Evolutionary conservation across 2,329 filamentous ascomycete genomes (phyloP).

Genomic region (Aureobasidium sp.): DNA sequence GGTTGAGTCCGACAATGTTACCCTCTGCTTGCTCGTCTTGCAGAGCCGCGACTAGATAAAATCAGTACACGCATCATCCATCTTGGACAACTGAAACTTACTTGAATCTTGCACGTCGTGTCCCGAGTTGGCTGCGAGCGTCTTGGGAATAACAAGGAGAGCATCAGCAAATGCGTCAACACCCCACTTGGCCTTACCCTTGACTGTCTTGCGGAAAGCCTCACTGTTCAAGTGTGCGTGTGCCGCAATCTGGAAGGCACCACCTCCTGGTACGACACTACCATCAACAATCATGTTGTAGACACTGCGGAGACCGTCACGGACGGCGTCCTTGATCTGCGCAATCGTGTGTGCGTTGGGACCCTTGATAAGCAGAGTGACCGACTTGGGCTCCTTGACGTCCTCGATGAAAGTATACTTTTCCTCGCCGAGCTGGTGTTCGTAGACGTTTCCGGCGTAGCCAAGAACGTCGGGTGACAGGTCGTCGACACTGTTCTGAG

Average conservation of each 20-base stretch:
- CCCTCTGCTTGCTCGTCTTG: slow-evolving; percentile 83
- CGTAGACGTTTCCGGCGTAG: slow-evolving; percentile 94
- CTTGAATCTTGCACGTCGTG: slow-evolving; percentile 93
- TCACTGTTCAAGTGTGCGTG: slow-evolving; percentile 82
- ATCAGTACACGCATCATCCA: slow-evolving; percentile 17
- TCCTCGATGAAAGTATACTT: slow-evolving; percentile 99
- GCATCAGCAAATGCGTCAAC: slow-evolving; percentile 93
- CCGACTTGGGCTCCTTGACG: slow-evolving; percentile 96
- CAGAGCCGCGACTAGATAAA: slow-evolving; percentile 63
- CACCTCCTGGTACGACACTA: slow-evolving; percentile 88
- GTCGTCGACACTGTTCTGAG: slow-evolving; percentile 96
- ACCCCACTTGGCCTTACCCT: slow-evolving; percentile 96
- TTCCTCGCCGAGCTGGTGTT: slow-evolving; percentile 95
- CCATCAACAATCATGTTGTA: slow-evolving; percentile 99
- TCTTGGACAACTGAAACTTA: slow-evolving; percentile 44
- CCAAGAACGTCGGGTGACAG: slow-evolving; percentile 80
- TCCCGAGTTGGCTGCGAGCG: slow-evolving; percentile 87
- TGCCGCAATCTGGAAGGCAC: slow-evolving; percentile 92
- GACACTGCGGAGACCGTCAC: slow-evolving; percentile 88
- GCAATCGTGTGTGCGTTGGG: slow-evolving; percentile 95
- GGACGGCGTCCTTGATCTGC: slow-evolving; percentile 92
- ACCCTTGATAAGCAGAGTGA: slow-evolving; percentile 95
- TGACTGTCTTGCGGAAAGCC: slow-evolving; percentile 79
- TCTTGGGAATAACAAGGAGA: slow-evolving; percentile 93
- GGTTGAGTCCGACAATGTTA: slow-evolving; percentile 76